Evolutionary conservation across 768 basidiomycete genomes (phyloP), one percentile per base, ranked within the genome.

Genomic region (Mycena maculata): DNA sequence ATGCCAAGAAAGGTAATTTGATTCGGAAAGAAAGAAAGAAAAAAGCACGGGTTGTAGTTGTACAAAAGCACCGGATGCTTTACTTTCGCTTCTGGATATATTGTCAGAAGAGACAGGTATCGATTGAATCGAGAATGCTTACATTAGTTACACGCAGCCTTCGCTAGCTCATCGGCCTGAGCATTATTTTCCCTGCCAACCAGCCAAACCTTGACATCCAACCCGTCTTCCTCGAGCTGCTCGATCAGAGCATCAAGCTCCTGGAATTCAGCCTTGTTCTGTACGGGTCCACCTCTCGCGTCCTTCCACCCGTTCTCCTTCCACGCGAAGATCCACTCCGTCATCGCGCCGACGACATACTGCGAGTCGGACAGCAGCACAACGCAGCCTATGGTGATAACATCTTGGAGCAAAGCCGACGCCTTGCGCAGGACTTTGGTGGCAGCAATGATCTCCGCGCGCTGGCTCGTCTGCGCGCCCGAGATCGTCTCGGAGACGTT

Each of bases 301-400:
- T 55, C 61, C 48, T 56, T 69, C 63, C 68, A 69, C 39, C 63
- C 63, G 20, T 66, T 65, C 2, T 69, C 64, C 53, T 69, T 65
- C 68, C 68, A 69, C 27, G 33, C 63, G 33, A 65, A 64, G 15
- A 70, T 39, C 65, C 65, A 67, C 20, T 70, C 65, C 3, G 64
- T 65, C 63, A 69, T 65, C 38, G 68, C 68, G 23, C 64, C 58
- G 2, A 66, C 68, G 33, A 70, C 65, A 41, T 70, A 70, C 31
- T 60, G 31, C 8, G 65, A 65, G 52, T 69, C 68, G 42, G 36
- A 54, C 3, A 70, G 27, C 44, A 69, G 33, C 8, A 69, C 68
- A 15, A 69, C 38, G 6, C 30, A 50, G 45, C 54, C 48, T 20
- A 69, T 64, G 38, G 33, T 42, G 20, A 27, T 41, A 3, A 27